Conservation (phyloP, 78 protist species). For the Dictyostelium firmibasis region DNA sequence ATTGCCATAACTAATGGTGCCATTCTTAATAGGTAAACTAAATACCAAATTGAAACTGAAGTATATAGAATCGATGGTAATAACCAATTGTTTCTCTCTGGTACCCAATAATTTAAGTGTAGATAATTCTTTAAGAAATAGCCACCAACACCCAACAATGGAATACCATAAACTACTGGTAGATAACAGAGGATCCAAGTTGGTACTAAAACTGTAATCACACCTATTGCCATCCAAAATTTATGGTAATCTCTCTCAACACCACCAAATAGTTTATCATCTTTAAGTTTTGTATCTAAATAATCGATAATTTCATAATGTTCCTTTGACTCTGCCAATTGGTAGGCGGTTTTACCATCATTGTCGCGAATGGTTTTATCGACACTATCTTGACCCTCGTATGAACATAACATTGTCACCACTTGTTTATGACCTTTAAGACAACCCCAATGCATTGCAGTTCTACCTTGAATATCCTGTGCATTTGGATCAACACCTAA, state of each 20-base stretch:
- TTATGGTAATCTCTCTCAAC: background rate
- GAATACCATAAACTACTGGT: background rate
- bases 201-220: background rate
- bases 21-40: background rate
- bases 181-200: background rate
- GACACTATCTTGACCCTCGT: background rate
- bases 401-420: background rate
- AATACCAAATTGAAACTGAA: slow-evolving; percentile 15
- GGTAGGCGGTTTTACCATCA: slow-evolving; percentile 11
- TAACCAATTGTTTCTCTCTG: slow-evolving; percentile 41
- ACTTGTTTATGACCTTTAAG: slow-evolving; percentile 53
- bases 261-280: background rate
- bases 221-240: slow-evolving; percentile 5
- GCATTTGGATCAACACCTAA: slow-evolving; percentile 40
- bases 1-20: background rate
- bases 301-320: slow-evolving; percentile 7
- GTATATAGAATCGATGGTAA: slow-evolving; percentile 15
- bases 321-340: background rate
- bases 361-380: slow-evolving; percentile 3
- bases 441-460: slow-evolving; percentile 84
- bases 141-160: slow-evolving; percentile 11
- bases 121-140: background rate
- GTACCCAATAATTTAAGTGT: slow-evolving; percentile 24
- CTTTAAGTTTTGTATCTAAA: background rate
- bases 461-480: slow-evolving; percentile 39